Evolutionary conservation across 2,329 filamentous ascomycete species (phyloP), one percentile per base, ranked within the genome.

Genomic region (Clarireedia sp.): DNA sequence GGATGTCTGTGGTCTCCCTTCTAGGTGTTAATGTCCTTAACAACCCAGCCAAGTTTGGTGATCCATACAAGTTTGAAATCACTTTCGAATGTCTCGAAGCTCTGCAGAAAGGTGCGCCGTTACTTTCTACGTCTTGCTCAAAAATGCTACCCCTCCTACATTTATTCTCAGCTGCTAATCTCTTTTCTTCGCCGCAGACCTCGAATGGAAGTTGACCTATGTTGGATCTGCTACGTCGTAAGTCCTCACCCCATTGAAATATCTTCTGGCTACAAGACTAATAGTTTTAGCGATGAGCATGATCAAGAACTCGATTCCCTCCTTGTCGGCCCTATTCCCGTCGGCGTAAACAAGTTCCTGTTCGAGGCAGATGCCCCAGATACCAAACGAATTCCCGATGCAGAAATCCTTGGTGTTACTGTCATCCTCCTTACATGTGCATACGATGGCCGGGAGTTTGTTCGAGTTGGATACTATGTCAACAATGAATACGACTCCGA

Each of bases 171-270:
- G 21, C 48, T 36, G 43, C 57, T 62, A 54, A 66, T 40, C 19
- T 62, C 69, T 45, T 51, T 44, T 38, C 0, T 24, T 10, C 21
- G 17, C 24, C 10, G 36, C 67, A 95, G 94, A 99, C 75, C 85
- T 99, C 59, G 94, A 99, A 75, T 99, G 94, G 94, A 99, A 99
- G 75, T 79, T 99, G 67, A 99, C 90, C 71, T 99, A 99, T 67
- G 94, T 99, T 69, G 95, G 94, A 68, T 99, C 94, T 65, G 94
- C 95, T 61, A 97, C 92, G 56, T 96, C 90, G 88, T 95, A 79
- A 77, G 87, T 79, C 63, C 47, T 46, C 52, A 38, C 55, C 50
- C 51, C 36, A 21, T 52, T 21, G 21, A 21, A 19, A 14, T 17
- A 24, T 17, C 38, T 14, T 45, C 29, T 17, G 7, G 9, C 29